Evolutionary conservation across 164 flowering plant species (phyloP).

Genomic region (Sextonia rubra): DNA sequence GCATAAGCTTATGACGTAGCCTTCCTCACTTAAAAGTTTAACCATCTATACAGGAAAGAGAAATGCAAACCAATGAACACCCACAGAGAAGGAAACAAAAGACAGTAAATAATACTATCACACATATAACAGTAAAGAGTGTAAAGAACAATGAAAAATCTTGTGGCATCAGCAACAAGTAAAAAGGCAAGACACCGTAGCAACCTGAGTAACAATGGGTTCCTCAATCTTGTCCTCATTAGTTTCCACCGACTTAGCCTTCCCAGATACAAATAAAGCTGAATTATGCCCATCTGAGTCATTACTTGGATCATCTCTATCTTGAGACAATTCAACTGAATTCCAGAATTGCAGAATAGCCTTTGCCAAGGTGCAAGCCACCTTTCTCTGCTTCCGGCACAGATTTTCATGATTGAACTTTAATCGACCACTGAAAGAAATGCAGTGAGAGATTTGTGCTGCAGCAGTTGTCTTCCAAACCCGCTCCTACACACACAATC

Average conservation of each 20-base stretch:
- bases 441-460: slow-evolving; percentile 54
- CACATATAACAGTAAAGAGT: not conserved
- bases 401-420: slow-evolving; percentile 40
- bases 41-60: too few relatives aligned
- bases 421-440: slow-evolving; percentile 46
- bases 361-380: slow-evolving; percentile 60
- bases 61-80: not conserved
- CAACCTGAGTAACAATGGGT: slow-evolving; percentile 22
- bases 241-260: slow-evolving; percentile 20
- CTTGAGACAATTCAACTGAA: slow-evolving; percentile 43
- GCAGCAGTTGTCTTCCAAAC: slow-evolving; percentile 89
- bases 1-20: not conserved
- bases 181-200: not conserved
- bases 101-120: not conserved
- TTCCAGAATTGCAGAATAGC: slow-evolving; percentile 86
- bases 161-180: not conserved
- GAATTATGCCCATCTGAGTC: slow-evolving; percentile 10
- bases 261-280: slow-evolving; percentile 18
- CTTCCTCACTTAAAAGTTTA: not conserved
- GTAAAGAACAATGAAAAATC: slow-evolving; percentile 1
- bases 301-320: slow-evolving; percentile 17
- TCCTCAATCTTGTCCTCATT: slow-evolving; percentile 21
- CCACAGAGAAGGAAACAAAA: not conserved
- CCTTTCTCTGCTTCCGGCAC: slow-evolving; percentile 36
- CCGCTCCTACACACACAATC: slow-evolving; percentile 58